Base-by-base conservation (phyloP, 192 early-diverging fungal species). In the Mortierella antarctica region DNA sequence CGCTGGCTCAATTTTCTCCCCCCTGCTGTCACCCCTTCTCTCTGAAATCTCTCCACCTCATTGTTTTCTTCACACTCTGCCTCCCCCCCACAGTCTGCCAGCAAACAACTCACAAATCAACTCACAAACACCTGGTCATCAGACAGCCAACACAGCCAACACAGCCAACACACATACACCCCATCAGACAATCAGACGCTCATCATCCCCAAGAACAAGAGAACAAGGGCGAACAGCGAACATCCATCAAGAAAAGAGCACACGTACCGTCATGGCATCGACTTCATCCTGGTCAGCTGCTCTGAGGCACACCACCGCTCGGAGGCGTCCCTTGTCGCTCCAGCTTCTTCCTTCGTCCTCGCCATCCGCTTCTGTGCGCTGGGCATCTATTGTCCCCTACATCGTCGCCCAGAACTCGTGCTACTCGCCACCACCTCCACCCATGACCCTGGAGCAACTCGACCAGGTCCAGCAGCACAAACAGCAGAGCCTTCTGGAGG, bases 371-470 rank as follows among this genome's bases (percentile, higher is more conserved):
- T 47, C 57, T 18, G 65, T 80, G 47, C 77, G 77, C 39, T 72
- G 65, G 59, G 77, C 77, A 12, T 80, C 77, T 17, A 72, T 80
- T 20, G 70, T 72, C 54, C 70, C 77, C 21, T 80, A 68, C 48
- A 57, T 51, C 4, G 45, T 71, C 41, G 39, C 57, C 2, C 47
- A 70, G 9, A 45, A 56, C 15, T 7, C 51, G 7, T 67, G 4
- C 42, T 67, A 44, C 42, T 60, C 58, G 6, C 77, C 77, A 31
- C 77, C 77, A 5, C 68, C 69, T n/a, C 56, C 69, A 18, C 77
- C 77, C 49, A 64, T 80, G 70, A 72, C 77, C 8, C 65, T 51
- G 13, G 77, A 80, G 40, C 77, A 80, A 68, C 59, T 57, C 12
- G 44, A 53, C 0, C 41, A 64, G 40, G 42, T 45, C 10, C 57